Evolutionary conservation across 2,329 filamentous ascomycete genomes (phyloP).

Genomic region (Stagonosporopsis vannaccii): DNA sequence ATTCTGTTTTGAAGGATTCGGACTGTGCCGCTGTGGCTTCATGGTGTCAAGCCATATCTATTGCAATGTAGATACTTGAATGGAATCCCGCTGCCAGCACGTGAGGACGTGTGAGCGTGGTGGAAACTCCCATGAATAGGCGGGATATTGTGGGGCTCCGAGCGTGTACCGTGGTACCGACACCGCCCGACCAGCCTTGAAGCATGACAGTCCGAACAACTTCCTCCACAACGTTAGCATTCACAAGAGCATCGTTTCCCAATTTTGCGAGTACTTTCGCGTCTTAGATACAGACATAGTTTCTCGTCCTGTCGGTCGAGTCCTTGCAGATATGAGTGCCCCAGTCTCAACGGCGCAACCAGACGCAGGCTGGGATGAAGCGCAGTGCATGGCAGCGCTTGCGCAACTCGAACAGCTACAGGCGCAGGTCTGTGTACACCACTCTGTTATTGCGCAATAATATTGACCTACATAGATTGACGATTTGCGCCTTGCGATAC

Average conservation of each 20-base stretch:
- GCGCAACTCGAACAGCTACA: slow-evolving; percentile 55
- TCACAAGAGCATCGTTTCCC: slow-evolving; percentile 11
- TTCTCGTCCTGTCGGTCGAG: not conserved
- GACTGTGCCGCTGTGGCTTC: not conserved
- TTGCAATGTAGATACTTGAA: not conserved
- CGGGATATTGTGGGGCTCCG: slow-evolving; percentile 12
- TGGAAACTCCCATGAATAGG: not conserved
- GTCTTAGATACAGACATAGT: no score
- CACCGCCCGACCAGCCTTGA: slow-evolving; percentile 18
- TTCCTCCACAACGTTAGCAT: slow-evolving; percentile 10
- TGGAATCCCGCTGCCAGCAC: slow-evolving; percentile 6
- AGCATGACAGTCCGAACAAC: not conserved
- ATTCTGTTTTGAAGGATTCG: not conserved
- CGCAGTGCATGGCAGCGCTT: slow-evolving; percentile 52
- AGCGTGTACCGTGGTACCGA: slow-evolving; percentile 17
- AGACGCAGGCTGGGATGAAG: slow-evolving; percentile 48
- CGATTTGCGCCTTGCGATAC: slow-evolving; percentile 52
- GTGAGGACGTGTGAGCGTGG: slow-evolving; percentile 25
- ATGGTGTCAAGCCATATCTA: not conserved
- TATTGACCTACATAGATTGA: slow-evolving; percentile 47
- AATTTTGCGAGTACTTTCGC: not conserved
- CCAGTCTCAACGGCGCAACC: slow-evolving; percentile 24
- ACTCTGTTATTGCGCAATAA: not conserved
- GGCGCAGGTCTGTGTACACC: slow-evolving; percentile 45
- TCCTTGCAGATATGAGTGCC: slow-evolving; percentile 24